These are phyloP conservation scores for Nemania sp. DNA, from an alignment of 2,329 filamentous ascomycete species.

Conservation along the genomic window DNA sequence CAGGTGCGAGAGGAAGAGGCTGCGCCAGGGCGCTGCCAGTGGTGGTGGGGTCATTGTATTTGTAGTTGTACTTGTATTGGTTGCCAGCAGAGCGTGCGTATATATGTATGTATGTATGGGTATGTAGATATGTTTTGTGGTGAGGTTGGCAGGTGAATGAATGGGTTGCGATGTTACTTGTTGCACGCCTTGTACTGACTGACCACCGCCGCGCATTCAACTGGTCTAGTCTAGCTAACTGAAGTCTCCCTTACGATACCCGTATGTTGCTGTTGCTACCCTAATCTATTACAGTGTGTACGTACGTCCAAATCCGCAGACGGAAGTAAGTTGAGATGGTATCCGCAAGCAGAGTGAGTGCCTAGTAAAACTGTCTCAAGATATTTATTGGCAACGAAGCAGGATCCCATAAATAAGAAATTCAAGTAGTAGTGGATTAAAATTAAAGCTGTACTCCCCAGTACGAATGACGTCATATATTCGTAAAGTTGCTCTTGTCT, in stretches of 20 bases:
- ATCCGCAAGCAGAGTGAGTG: not conserved
- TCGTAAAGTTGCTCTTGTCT: not conserved
- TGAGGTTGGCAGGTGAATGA: conserved; percentile 37
- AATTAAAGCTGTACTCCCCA: not conserved
- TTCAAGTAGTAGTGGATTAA: no score
- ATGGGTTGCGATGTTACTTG: conserved; percentile 33
- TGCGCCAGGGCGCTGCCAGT: conserved; percentile 65
- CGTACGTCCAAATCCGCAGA: not conserved
- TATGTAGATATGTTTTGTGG: no score
- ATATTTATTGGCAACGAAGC: not conserved
- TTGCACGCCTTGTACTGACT: no score
- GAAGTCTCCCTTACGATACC: not conserved
- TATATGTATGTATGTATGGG: no score
- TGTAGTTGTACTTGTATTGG: not conserved
- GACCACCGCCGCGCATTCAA: conserved; percentile 30
- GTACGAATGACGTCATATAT: conserved; percentile 25
- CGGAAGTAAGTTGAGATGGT: not conserved
- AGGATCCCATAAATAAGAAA: no score
- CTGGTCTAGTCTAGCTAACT: not conserved
- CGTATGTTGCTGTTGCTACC: not conserved
- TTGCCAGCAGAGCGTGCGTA: no score
- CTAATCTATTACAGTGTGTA: not conserved
- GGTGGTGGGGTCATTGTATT: conserved; percentile 39
- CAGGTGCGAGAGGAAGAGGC: conserved; percentile 64
- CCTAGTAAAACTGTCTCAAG: not conserved